Percentiles rank a stretch among this genome's conserved stretches.
phyloP scores from a whole-genome alignment of 2,329 filamentous ascomycete species.

The Clarireedia hainanense region DNA sequence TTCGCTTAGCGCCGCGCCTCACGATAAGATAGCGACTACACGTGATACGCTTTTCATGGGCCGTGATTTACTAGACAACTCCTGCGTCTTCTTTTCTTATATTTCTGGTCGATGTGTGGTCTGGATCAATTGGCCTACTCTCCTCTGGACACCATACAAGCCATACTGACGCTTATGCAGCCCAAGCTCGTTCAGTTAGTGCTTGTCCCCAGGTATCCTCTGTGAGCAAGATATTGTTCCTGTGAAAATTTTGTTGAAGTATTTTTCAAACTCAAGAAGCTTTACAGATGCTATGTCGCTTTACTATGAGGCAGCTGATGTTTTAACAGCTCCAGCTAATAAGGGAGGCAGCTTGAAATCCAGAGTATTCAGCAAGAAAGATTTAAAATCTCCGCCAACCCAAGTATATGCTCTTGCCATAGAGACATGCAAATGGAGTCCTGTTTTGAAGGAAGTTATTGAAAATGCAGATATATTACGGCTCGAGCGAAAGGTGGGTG shows the following conservation, averaged over 20 bases:
- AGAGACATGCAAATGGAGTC: constrained; percentile 87
- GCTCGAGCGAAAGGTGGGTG: constrained; percentile 72
- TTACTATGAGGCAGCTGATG: constrained; percentile 80
- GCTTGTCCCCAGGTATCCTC: background rate
- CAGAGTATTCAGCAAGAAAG: constrained; percentile 67
- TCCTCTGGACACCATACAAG: no score
- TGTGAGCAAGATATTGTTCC: constrained; percentile 1
- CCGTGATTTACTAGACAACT: background rate
- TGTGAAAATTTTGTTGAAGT: constrained; percentile 2
- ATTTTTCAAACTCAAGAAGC: background rate
- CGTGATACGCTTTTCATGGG: background rate
- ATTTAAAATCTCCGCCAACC: constrained; percentile 67
- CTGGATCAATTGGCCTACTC: no score
- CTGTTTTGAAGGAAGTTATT: constrained; percentile 80
- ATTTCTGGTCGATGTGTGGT: background rate
- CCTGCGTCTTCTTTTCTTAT: background rate
- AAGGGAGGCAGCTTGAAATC: constrained; percentile 80
- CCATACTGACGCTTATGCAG: no score
- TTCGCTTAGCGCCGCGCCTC: constrained; percentile 5
- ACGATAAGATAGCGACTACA: constrained; percentile 9
- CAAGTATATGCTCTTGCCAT: constrained; percentile 82
- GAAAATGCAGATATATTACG: constrained; percentile 68
- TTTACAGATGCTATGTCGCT: constrained; percentile 62
- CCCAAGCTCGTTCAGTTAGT: no score
- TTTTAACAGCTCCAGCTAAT: constrained; percentile 58